Conservation (phyloP, 2,329 filamentous ascomycete species). For the Drechslera avenae region DNA sequence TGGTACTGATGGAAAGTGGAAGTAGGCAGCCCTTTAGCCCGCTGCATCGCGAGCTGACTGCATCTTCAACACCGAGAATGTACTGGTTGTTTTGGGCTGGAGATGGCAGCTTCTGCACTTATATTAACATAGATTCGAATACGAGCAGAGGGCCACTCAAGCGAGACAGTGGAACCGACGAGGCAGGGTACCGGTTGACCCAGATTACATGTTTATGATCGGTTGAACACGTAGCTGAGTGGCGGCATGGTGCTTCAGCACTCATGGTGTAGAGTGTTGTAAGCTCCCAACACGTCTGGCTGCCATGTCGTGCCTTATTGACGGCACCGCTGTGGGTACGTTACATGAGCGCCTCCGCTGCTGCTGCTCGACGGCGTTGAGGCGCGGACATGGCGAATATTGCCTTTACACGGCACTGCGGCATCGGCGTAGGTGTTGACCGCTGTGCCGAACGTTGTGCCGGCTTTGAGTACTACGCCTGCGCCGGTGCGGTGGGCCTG, state of each 20-base stretch:
- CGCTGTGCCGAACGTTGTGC: not conserved
- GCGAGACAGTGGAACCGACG: not conserved
- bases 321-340: not conserved
- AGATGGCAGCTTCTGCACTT: not conserved
- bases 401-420: constrained; percentile 9
- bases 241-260: constrained; percentile 1
- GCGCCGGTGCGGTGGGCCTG: not conserved
- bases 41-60: constrained; percentile 2
- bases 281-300: constrained; percentile 1
- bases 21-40: not conserved
- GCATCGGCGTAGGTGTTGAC: not conserved
- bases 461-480: not conserved
- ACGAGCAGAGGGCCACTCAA: constrained; percentile 1
- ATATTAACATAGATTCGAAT: constrained; percentile 6
- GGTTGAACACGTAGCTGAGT: not conserved
- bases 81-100: not conserved
- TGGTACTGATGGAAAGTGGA: constrained; percentile 11
- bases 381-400: not conserved
- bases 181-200: not conserved
- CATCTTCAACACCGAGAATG: constrained; percentile 2
- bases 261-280: not conserved
- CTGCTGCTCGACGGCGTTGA: constrained; percentile 4
- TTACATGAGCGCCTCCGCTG: not conserved
- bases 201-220: constrained; percentile 1
- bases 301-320: constrained; percentile 5